phyloP scores from a whole-genome alignment of 306 rosid genomes.

The Fagus sylvatica region DNA sequence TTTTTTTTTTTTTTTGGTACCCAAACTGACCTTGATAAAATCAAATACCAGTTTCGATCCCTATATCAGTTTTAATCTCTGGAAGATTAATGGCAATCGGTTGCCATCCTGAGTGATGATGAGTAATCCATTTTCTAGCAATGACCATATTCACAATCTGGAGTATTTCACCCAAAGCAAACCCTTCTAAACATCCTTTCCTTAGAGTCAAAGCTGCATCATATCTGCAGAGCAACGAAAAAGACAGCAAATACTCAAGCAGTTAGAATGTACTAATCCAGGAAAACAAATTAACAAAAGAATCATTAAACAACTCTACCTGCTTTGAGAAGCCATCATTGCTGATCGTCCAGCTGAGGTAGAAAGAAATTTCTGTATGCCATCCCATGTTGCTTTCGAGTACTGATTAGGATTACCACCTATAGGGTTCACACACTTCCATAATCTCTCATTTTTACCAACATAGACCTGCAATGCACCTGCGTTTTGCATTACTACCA shows the following conservation, averaged over 20 bases:
- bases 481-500: slow-evolving; percentile 46
- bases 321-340: slow-evolving; percentile 63
- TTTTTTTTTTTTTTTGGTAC: background rate
- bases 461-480: slow-evolving; percentile 61
- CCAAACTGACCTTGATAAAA: slow-evolving; percentile 17
- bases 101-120: slow-evolving; percentile 76
- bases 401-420: slow-evolving; percentile 47
- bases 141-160: slow-evolving; percentile 64
- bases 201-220: slow-evolving; percentile 60
- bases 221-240: slow-evolving; percentile 50
- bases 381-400: slow-evolving; percentile 52
- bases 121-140: slow-evolving; percentile 69
- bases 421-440: slow-evolving; percentile 67
- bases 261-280: background rate
- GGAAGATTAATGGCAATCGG: slow-evolving; percentile 51
- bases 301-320: slow-evolving; percentile 42
- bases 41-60: slow-evolving; percentile 30
- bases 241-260: background rate
- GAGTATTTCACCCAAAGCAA: slow-evolving; percentile 63
- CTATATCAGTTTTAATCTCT: slow-evolving; percentile 38
- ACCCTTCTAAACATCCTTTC: slow-evolving; percentile 56
- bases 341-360: slow-evolving; percentile 57
- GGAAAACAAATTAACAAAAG: slow-evolving; percentile 13
- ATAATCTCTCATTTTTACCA: slow-evolving; percentile 51
- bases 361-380: slow-evolving; percentile 50